These are phyloP conservation scores for Candida dubliniensis DNA, from an alignment of 1,139 yeast species.

Conservation along the genomic window DNA sequence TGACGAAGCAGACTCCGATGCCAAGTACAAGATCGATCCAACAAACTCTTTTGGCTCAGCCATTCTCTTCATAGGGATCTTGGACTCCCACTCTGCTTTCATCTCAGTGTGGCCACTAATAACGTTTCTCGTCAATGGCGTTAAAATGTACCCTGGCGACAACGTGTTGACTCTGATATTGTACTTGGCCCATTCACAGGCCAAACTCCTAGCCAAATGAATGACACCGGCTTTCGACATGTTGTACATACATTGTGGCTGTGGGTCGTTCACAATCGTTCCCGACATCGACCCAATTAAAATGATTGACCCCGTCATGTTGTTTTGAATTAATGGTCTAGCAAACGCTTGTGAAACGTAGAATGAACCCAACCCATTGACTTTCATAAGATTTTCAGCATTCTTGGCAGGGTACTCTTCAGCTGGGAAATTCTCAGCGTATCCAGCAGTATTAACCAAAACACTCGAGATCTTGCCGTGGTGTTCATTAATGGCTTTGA, in stretches of 20 bases:
- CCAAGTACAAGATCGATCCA: slow-evolving; percentile 48
- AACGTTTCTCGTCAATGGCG: slow-evolving; percentile 50
- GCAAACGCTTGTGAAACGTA: slow-evolving; percentile 66
- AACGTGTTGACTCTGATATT: slow-evolving; percentile 50
- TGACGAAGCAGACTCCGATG: slow-evolving; percentile 45
- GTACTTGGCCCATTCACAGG: slow-evolving; percentile 54
- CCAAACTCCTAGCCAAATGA: slow-evolving; percentile 48
- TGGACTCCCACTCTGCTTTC: slow-evolving; percentile 50
- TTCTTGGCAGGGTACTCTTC: slow-evolving; percentile 72
- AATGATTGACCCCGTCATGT: slow-evolving; percentile 48
- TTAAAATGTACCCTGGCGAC: slow-evolving; percentile 50
- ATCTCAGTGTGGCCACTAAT: slow-evolving; percentile 45
- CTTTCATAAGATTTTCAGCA: slow-evolving; percentile 69
- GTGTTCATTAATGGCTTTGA: slow-evolving; percentile 50
- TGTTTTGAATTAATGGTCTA: slow-evolving; percentile 60
- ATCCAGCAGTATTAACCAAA: slow-evolving; percentile 80
- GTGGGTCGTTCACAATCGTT: slow-evolving; percentile 51
- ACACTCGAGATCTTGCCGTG: slow-evolving; percentile 64
- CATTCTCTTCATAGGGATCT: slow-evolving; percentile 52
- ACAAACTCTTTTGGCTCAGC: slow-evolving; percentile 53
- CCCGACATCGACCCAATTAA: slow-evolving; percentile 53
- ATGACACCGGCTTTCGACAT: slow-evolving; percentile 54
- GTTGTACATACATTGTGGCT: slow-evolving; percentile 51
- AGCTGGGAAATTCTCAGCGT: slow-evolving; percentile 77
- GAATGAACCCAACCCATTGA: slow-evolving; percentile 73